These are phyloP conservation scores for Xylaria flabelliformis DNA, from an alignment of 495 filamentous ascomycete species.

Conservation along the genomic window DNA sequence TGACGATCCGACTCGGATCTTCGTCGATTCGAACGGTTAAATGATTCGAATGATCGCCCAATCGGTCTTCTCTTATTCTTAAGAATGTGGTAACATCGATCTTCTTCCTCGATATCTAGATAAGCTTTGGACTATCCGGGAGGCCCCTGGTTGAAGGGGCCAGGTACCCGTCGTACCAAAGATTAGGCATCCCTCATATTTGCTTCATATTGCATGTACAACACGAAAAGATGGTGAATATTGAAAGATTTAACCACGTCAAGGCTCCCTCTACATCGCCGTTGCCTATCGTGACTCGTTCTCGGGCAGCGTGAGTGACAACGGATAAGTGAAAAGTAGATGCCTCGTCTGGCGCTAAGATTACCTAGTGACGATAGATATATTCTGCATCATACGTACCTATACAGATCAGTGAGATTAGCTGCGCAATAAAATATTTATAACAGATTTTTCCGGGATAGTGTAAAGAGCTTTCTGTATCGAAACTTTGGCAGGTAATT, in stretches of 20 bases:
- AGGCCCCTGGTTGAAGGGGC: background rate
- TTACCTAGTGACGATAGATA: background rate
- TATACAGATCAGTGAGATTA: background rate
- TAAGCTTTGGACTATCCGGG: background rate
- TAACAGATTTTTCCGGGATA: background rate
- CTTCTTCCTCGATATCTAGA: background rate
- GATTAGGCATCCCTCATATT: background rate
- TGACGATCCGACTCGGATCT: constrained; percentile 33
- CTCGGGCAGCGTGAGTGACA: background rate
- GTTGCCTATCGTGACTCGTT: background rate
- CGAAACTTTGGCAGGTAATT: background rate
- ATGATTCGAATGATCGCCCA: constrained; percentile 25
- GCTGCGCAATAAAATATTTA: background rate
- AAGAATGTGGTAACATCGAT: background rate
- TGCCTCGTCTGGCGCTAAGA: background rate
- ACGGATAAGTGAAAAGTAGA: background rate
- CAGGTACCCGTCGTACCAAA: background rate
- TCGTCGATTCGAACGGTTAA: constrained; percentile 31
- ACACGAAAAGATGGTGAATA: background rate
- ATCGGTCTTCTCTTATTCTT: constrained; percentile 16
- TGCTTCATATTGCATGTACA: background rate
- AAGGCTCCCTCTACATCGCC: background rate
- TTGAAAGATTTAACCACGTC: background rate
- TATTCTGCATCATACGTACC: background rate
- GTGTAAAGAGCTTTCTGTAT: background rate